Conservation (phyloP, 495 filamentous ascomycete species). For the Xylaria palmicola region DNA sequence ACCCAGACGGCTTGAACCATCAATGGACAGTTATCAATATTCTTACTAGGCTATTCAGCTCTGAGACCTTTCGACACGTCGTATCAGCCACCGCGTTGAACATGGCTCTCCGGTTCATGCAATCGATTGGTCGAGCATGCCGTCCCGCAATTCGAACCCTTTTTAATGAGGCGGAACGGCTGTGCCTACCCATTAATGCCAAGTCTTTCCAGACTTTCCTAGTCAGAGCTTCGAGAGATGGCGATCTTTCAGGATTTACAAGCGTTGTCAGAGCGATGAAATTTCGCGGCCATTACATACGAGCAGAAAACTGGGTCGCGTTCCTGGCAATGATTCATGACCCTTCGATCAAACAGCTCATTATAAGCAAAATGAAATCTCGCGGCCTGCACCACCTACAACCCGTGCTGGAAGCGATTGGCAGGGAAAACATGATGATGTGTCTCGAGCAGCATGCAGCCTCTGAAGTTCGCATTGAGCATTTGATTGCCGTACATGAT, state of each 20-base stretch:
- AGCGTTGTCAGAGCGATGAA: constrained; percentile 33
- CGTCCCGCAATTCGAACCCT: constrained; percentile 21
- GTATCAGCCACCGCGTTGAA: constrained; percentile 36
- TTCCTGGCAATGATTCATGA: constrained; percentile 41
- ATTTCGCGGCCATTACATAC: constrained; percentile 27
- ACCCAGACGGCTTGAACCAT: constrained; percentile 24
- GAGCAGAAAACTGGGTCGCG: constrained; percentile 38
- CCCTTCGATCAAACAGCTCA: constrained; percentile 35
- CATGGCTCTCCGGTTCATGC: constrained; percentile 37
- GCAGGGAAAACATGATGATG: constrained; percentile 31
- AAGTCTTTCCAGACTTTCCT: constrained; percentile 36
- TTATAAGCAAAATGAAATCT: constrained; percentile 31
- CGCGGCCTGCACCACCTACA: constrained; percentile 28
- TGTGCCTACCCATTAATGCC: constrained; percentile 30
- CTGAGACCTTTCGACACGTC: constrained; percentile 15
- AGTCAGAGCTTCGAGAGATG: constrained; percentile 26
- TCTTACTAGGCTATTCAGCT: constrained; percentile 32
- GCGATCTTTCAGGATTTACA: constrained; percentile 35
- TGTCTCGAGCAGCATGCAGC: constrained; percentile 33
- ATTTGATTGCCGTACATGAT: constrained; percentile 31
- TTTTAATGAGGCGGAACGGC: constrained; percentile 17
- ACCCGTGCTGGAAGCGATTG: constrained; percentile 20
- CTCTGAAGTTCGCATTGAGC: constrained; percentile 17
- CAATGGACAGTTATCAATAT: constrained; percentile 26
- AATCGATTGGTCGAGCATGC: constrained; percentile 16